Conservation (phyloP, 768 basidiomycete genomes). For the Chlorophyllum brunneum region DNA sequence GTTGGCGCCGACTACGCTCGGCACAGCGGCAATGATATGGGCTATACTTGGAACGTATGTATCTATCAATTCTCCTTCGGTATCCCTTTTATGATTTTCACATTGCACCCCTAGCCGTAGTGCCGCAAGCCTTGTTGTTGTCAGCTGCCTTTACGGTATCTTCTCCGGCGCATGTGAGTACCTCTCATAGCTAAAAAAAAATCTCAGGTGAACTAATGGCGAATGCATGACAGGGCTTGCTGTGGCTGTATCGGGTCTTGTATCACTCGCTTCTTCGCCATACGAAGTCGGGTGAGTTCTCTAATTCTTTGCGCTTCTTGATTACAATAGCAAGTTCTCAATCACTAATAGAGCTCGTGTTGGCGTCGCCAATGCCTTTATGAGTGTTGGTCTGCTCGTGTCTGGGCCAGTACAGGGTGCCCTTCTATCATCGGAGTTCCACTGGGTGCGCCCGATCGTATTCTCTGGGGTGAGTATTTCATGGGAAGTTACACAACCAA, state of each 20-base stretch:
- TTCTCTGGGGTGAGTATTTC: constrained; percentile 37
- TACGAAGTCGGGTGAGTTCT: constrained; percentile 31
- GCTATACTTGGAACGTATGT: constrained; percentile 33
- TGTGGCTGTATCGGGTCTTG: constrained; percentile 25
- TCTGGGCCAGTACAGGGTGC: constrained; percentile 29
- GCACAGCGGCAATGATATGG: constrained; percentile 38
- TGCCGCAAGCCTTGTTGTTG: constrained; percentile 31
- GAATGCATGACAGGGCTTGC: constrained; percentile 26
- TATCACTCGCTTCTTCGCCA: constrained; percentile 27
- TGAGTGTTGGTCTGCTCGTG: constrained; percentile 2
- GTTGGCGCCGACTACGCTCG: constrained; percentile 28
- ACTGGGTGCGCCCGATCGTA: constrained; percentile 40
- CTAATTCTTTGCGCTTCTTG: background rate
- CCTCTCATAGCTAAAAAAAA: background rate
- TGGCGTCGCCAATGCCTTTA: constrained; percentile 9
- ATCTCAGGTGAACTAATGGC: background rate
- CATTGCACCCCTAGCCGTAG: constrained; percentile 23
- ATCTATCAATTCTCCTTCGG: background rate
- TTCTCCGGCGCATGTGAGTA: constrained; percentile 43
- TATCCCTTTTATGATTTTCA: background rate
- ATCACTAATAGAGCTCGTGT: constrained; percentile 8
- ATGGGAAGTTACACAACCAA: background rate
- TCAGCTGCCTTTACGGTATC: constrained; percentile 44
- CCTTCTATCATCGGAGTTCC: constrained; percentile 34
- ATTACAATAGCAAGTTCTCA: background rate